These are phyloP conservation scores for Aspergillus taichungensis DNA, from an alignment of 495 filamentous ascomycete species.

Conservation along the genomic window DNA sequence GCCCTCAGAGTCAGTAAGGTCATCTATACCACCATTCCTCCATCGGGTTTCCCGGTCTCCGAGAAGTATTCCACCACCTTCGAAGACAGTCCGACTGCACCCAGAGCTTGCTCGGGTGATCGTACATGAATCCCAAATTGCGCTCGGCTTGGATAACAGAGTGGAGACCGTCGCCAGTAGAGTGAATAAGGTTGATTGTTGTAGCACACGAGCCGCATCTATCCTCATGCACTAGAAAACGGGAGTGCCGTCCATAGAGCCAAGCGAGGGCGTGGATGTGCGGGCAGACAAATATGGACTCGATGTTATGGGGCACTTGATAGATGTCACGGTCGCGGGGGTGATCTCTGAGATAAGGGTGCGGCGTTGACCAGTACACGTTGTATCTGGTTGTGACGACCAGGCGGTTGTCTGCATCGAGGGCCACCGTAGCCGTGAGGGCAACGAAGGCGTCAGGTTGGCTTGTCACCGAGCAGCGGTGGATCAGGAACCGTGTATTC, in stretches of 20 bases:
- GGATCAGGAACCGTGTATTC: not conserved
- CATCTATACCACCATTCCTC: too few relatives aligned
- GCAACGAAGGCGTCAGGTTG: not conserved
- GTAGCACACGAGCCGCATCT: not conserved
- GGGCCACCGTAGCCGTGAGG: not conserved
- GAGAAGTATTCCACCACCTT: not conserved
- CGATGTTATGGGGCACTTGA: not conserved
- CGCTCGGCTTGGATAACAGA: not conserved
- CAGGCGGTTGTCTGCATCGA: not conserved
- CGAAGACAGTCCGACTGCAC: too few relatives aligned
- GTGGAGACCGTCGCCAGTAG: not conserved
- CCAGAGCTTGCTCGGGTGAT: too few relatives aligned
- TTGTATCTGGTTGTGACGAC: not conserved
- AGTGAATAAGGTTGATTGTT: not conserved
- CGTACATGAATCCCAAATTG: not conserved
- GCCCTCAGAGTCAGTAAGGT: too few relatives aligned
- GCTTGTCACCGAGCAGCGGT: not conserved
- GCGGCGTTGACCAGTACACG: not conserved
- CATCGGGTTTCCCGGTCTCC: not conserved
- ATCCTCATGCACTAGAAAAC: too few relatives aligned
- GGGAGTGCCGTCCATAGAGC: not conserved
- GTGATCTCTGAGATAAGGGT: not conserved
- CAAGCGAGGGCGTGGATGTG: not conserved
- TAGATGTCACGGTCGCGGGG: not conserved
- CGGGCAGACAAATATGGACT: constrained; percentile 1